Base-by-base conservation (phyloP, 108 stramenopile species). In the Nitzschia sp. region DNA sequence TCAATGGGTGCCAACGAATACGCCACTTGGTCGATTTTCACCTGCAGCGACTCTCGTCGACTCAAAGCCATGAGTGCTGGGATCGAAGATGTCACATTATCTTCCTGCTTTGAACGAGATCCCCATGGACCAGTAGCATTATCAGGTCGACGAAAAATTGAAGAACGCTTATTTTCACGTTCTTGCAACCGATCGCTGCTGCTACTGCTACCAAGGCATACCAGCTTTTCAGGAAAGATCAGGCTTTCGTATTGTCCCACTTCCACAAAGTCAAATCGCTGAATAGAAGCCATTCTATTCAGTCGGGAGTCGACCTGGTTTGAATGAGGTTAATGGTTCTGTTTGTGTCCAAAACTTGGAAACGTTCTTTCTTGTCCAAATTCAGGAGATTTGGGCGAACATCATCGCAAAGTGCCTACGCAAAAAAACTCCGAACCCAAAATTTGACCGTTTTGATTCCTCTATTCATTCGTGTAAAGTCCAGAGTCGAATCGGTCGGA, bases 241-340 rank as follows among this genome's bases (percentile, higher is more conserved):
- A 53, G n/a, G 5, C n/a, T 25, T 53, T 53, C 51, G 23, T 6
- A 4, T 6, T 25, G 5, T 24, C 51, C 24, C 23, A 53, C 51
- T n/a, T 53, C 51, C 51, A 53, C 23, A 53, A 53, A 53, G 51
- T 53, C 51, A 53, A 53, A 53, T 53, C 5, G 51, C 18, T 6
- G 51, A 24, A 53, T 53, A 17, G 17, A 9, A 46, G 9, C 17
- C 45, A 46, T 46, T 9, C 45, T 46, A 13, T 9, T 46, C 45
- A 46, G n/a, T n/a, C n/a, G n/a, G n/a, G n/a, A n/a, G n/a, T n/a
- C n/a, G n/a, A n/a, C n/a, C n/a, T n/a, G n/a, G n/a, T n/a, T n/a
- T n/a, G n/a, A n/a, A n/a, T n/a, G n/a, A n/a, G n/a, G n/a, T n/a
- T n/a, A n/a, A n/a, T n/a, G n/a, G n/a, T n/a, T n/a, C n/a, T n/a